Evolutionary conservation across 208 protist species (phyloP), one percentile per base, ranked within the genome.

Genomic region (Trypanosoma caninum): DNA sequence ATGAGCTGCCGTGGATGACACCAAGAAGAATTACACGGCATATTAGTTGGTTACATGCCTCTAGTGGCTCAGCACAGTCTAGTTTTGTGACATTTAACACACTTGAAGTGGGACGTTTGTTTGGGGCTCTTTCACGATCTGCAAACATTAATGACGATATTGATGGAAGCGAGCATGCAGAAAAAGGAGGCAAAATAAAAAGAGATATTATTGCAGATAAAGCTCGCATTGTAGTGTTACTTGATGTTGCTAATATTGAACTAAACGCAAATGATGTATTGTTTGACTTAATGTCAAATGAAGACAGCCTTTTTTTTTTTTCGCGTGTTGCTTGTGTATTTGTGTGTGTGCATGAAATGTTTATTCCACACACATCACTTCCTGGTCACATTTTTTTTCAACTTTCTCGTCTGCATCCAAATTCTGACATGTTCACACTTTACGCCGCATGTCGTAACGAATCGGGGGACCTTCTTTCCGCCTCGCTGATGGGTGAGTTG

Each of bases 211-310:
- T 54, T 75, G 8, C 64, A 13, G 14, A 5, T n/a, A n/a, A 20
- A 20, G 23, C 56, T 14, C 57, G 75, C 23, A 45, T 91, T 2
- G 69, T 94, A 13, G 31, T 94, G 2, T 52, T 84, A 25, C 51
- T 88, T 16, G 87, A 94, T 54, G 75, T 82, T 6, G 87, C 87
- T 3, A 94, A 94, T 58, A 33, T 91, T 23, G 84, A 91, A 55
- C 51, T 94, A 2, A 54, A 55, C 23, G 34, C 27, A 8, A 57
- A 69, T 4, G 62, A 56, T 9, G 40, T 62, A 23, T 34, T 91
- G 34, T 44, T 89, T 14, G 59, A 74, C 6, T 41, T 94, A 18
- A 52, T 89, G 25, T 30, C 1, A 22, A 54, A 51, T 31, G 34
- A 42, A 10, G 75, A 82, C 38, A 56, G 76, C 38, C 51, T 47